A percentile compares a stretch with the other conserved stretches of the same genome.
Conservation (phyloP, 2,329 filamentous ascomycete genomes). For the Aspergillus hiratsukae region DNA sequence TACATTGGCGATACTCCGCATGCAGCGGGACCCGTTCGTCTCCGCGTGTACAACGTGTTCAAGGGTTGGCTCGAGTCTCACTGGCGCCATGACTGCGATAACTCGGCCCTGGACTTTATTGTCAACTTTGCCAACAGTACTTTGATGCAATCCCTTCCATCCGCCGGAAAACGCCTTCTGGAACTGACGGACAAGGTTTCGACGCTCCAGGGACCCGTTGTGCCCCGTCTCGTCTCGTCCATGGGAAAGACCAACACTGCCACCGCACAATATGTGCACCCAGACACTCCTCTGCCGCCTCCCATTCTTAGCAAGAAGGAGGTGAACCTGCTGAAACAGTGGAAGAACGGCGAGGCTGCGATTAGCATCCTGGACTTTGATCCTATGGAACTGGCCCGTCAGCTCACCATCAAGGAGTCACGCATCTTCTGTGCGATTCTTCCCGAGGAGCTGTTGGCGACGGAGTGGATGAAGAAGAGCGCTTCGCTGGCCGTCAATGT, state of each 20-base stretch:
- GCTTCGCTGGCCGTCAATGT: conserved; percentile 80
- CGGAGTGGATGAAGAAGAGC: conserved; percentile 89
- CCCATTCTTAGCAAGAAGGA: conserved; percentile 73
- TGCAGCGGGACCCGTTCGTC: conserved; percentile 72
- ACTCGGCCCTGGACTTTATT: conserved; percentile 69
- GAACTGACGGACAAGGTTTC: conserved; percentile 78
- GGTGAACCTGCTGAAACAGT: conserved; percentile 64
- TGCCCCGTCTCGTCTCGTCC: conserved; percentile 76
- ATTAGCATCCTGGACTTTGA: conserved; percentile 87
- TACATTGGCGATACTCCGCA: conserved; percentile 76
- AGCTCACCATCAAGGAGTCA: conserved; percentile 90
- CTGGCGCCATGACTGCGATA: conserved; percentile 81
- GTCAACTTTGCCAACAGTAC: conserved; percentile 73
- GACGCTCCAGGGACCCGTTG: conserved; percentile 66
- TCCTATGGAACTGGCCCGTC: conserved; percentile 81
- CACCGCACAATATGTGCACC: conserved; percentile 63
- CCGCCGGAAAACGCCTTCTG: conserved; percentile 72
- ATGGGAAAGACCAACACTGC: conserved; percentile 84
- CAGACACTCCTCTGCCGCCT: conserved; percentile 67
- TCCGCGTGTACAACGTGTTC: conserved; percentile 93
- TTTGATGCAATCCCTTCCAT: conserved; percentile 64
- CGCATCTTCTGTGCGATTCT: conserved; percentile 85
- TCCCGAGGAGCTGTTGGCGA: conserved; percentile 84
- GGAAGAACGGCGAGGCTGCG: conserved; percentile 65
- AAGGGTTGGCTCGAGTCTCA: conserved; percentile 97